Evolutionary conservation across 2,329 filamentous ascomycete genomes (phyloP).

Genomic region (Colletotrichum sp.): DNA sequence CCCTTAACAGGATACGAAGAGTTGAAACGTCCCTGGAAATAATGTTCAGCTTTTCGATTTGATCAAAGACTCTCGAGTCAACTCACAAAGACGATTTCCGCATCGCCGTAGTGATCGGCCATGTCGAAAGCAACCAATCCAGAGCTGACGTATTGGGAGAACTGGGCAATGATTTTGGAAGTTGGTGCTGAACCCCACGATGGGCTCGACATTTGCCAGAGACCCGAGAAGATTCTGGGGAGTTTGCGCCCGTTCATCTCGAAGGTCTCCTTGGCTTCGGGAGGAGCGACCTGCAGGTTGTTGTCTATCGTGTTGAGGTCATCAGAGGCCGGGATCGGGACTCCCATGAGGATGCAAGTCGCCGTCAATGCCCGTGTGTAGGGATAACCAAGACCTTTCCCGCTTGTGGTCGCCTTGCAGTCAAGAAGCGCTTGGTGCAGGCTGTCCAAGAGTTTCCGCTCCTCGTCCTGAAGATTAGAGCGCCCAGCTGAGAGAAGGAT

Average conservation of each 20-base stretch:
- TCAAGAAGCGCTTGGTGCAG: background rate
- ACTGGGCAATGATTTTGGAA: conserved; percentile 28
- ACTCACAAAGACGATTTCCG: conserved; percentile 25
- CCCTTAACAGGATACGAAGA: conserved; percentile 28
- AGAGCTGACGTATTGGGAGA: conserved; percentile 26
- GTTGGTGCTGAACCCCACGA: conserved; percentile 31
- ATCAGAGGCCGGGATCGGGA: background rate
- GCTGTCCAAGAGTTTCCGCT: conserved; percentile 1
- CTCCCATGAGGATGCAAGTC: background rate
- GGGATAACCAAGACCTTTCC: background rate
- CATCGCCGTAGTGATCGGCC: conserved; percentile 38
- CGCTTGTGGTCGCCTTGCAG: background rate
- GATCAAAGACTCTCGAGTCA: too few species aligned
- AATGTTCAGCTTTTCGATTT: too few species aligned
- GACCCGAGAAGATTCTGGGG: conserved; percentile 33
- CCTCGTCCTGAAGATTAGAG: conserved; percentile 17
- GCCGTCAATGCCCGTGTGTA: background rate
- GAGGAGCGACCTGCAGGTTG: background rate
- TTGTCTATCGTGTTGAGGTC: background rate
- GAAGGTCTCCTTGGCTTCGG: conserved; percentile 25
- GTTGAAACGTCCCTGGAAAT: conserved; percentile 36
- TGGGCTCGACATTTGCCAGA: conserved; percentile 37
- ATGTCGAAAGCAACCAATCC: conserved; percentile 36
- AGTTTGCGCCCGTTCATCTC: conserved; percentile 24
- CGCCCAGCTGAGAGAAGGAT: conserved; percentile 26